Evolutionary conservation across 495 filamentous ascomycete genomes (phyloP).

Genomic region (Hyaloscypha bicolor): DNA sequence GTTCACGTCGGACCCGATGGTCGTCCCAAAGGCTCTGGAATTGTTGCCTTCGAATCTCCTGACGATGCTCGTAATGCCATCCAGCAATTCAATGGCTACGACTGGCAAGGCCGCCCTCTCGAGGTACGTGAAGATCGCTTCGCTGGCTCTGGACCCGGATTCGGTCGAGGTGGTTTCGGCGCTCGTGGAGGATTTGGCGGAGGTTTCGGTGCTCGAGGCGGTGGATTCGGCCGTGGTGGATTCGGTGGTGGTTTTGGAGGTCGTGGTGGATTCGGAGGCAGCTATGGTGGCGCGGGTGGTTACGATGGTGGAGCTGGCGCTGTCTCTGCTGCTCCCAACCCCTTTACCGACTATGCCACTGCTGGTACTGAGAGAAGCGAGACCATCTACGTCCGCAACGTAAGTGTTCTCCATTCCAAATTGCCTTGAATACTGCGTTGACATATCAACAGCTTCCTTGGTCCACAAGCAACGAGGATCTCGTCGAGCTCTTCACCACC

Average conservation of each 20-base stretch:
- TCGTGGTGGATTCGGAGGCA: slow-evolving; percentile 46
- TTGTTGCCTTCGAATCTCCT: slow-evolving; percentile 92
- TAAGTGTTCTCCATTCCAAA: slow-evolving; percentile 51
- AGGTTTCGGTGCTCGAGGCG: slow-evolving; percentile 43
- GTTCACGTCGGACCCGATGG: slow-evolving; percentile 91
- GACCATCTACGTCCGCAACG: slow-evolving; percentile 94
- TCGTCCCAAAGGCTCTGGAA: slow-evolving; percentile 92
- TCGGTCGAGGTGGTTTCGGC: slow-evolving; percentile 50
- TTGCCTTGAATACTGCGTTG: not conserved
- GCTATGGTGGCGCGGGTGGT: slow-evolving; percentile 43
- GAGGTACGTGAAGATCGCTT: slow-evolving; percentile 98
- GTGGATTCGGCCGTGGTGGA: slow-evolving; percentile 48
- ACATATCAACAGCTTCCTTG: slow-evolving; percentile 74
- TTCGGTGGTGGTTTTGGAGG: slow-evolving; percentile 47
- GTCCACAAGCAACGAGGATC: slow-evolving; percentile 97
- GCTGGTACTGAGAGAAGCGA: slow-evolving; percentile 81
- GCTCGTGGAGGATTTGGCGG: slow-evolving; percentile 55
- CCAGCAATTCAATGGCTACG: slow-evolving; percentile 95
- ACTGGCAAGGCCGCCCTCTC: slow-evolving; percentile 92
- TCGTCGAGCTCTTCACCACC: slow-evolving; percentile 94
- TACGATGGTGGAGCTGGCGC: slow-evolving; percentile 39
- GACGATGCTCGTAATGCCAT: slow-evolving; percentile 97
- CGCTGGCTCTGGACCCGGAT: slow-evolving; percentile 61
- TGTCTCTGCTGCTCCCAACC: slow-evolving; percentile 73
- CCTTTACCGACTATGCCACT: slow-evolving; percentile 93